Evolutionary conservation across 2,329 filamentous ascomycete genomes (phyloP), one percentile per base, ranked within the genome.

Genomic region (Bertia moriformis): DNA sequence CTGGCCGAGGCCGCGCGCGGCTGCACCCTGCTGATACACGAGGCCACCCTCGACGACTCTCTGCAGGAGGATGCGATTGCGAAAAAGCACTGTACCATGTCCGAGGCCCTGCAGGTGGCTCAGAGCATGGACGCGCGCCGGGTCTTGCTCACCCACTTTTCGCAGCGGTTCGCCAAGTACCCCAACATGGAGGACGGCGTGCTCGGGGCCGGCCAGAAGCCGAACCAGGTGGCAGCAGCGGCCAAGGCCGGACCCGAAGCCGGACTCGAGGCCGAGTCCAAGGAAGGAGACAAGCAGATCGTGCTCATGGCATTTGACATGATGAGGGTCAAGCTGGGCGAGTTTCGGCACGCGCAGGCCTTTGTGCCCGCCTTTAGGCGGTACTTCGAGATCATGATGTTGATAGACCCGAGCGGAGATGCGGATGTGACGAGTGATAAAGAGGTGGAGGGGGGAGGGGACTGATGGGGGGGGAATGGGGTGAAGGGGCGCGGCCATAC

Each of bases 21-120:
- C 44, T 78, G 82, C 2, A 93, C 89, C 13, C 69, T 98, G 4
- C 73, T 95, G 4, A 75, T 98, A 41, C 91, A 98, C 62, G 91
- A 98, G 67, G 88, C 87, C 44, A 98, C 91, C 0, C 96, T 98
- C 53, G 85, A 91, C 48, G 85, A 94, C 53, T 84, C 91, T 49
- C 72, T 94, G 48, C 50, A 59, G 29, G 73, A 69, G 14, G 88
- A 95, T 50, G 91, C 91, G 3, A 54, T 70, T 19, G 83, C 81
- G 39, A 98, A 98, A 72, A 87, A 82, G 52, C 91, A 98, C 63
- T 84, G 73, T 29, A 98, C 91, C 5, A 84, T 87, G 44, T 72
- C 72, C 13, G 91, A 98, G 61, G 91, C 91, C 1, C 69, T 98
- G 3, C 68, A 66, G 35, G 71, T 96, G 3, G 89, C 81, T 2